Base-by-base conservation (phyloP, 176 grass and related monocot genomes). In the Juncus inflexus region DNA sequence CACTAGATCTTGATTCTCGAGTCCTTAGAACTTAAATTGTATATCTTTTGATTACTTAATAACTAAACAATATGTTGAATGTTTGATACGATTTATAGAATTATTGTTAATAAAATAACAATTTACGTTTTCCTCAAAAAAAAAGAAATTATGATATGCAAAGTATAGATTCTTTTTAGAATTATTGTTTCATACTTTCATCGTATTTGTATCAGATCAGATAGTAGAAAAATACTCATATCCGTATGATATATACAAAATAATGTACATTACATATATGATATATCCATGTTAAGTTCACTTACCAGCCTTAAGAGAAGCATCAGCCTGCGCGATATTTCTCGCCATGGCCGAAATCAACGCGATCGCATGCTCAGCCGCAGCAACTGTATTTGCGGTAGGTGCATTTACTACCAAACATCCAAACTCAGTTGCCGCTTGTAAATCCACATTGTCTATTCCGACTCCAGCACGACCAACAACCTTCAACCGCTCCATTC, bases 381-480 rank as follows among this genome's bases (percentile, higher is more conserved):
- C 80, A 28, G 88, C 88, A 78, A 91, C 65, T 43, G 88, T 91
- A 49, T 91, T 91, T 5, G 88, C 83, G 0, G 77, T 87, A 36
- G 83, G 88, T 43, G 80, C 88, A 75, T 91, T 91, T 52, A 91
- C 83, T 55, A 91, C 84, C 68, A 91, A 75, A 72, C 88, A 91
- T 0, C 88, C 88, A 0, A 59, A 77, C 88, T 91, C 84, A 0
- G 88, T 91, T 0, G 88, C 88, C 0, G 88, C 83, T 67, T 84
- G 88, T 13, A 91, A 58, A 78, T 91, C 88, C 60, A 91, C 83
- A 70, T 91, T 91, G 80, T 91, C 88, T 70, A 87, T 91, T 71
- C 88, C 83, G 28, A 91, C 84, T 19, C 88, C 88, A 16, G 88
- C 88, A 11, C 88, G 68, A 4, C 83, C 88, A 1, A 87, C 88